These are phyloP conservation scores for Aspergillus oerlinghausenensis DNA, from an alignment of 2,329 filamentous ascomycete species.

Conservation along the genomic window DNA sequence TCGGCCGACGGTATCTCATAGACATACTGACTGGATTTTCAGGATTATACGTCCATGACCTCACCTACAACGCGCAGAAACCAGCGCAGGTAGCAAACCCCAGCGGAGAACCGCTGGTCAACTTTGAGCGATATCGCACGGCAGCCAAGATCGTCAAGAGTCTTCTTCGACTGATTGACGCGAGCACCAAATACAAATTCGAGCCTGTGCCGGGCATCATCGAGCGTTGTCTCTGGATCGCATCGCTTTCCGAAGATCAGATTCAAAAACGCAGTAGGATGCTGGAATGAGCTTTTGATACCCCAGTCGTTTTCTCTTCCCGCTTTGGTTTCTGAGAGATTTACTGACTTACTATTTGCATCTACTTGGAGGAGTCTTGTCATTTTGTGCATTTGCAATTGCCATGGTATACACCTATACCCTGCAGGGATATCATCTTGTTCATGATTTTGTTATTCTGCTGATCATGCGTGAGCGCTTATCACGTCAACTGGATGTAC, in stretches of 20 bases:
- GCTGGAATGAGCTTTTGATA: constrained; percentile 32
- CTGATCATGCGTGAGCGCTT: background rate
- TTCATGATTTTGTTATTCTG: background rate
- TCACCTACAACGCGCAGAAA: constrained; percentile 65
- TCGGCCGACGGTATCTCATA: background rate
- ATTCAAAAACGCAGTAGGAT: constrained; percentile 46
- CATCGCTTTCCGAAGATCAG: constrained; percentile 56
- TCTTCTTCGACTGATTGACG: constrained; percentile 58
- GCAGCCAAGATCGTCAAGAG: constrained; percentile 62
- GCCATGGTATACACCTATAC: background rate
- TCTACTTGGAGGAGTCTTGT: background rate
- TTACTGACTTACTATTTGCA: background rate
- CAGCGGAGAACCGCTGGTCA: constrained; percentile 54
- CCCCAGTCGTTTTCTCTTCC: constrained; percentile 11
- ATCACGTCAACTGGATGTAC: background rate
- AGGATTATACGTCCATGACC: constrained; percentile 62
- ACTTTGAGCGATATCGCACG: constrained; percentile 64
- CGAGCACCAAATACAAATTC: constrained; percentile 58
- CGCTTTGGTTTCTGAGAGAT: background rate
- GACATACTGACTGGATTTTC: constrained; percentile 1
- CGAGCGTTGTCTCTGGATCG: constrained; percentile 61
- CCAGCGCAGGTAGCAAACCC: constrained; percentile 51
- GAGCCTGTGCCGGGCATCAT: constrained; percentile 54
- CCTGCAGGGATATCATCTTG: background rate
- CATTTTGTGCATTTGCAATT: background rate